phyloP scores from a whole-genome alignment of 2,329 filamentous ascomycete genomes.

The Arthroderma sp. region DNA sequence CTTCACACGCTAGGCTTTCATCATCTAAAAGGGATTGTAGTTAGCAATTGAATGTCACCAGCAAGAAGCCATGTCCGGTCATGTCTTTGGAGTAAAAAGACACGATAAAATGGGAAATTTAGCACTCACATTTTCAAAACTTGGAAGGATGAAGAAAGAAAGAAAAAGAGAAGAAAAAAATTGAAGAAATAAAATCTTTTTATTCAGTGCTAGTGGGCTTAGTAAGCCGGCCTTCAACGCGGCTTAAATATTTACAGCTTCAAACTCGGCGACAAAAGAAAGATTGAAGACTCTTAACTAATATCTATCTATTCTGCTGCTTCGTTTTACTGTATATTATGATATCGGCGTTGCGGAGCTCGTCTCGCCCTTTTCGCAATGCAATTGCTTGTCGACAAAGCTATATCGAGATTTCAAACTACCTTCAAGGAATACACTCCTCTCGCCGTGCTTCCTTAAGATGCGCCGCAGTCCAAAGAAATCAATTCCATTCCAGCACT shows the following conservation, averaged over 20 bases:
- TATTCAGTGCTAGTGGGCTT: neutral
- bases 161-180: constrained; percentile 30
- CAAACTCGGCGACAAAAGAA: too few relatives aligned
- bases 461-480: constrained; percentile 3
- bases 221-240: neutral
- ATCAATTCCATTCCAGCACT: constrained; percentile 3
- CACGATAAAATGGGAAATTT: constrained; percentile 10
- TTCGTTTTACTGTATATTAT: too few relatives aligned
- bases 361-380: constrained; percentile 1
- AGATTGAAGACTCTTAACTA: too few relatives aligned
- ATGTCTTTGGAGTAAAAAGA: neutral
- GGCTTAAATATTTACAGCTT: too few relatives aligned
- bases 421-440: constrained; percentile 16
- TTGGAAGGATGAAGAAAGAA: constrained; percentile 83
- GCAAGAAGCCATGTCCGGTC: neutral
- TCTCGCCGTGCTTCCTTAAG: neutral
- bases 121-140: constrained; percentile 86
- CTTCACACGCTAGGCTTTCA: constrained; percentile 97
- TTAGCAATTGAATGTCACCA: constrained; percentile 20
- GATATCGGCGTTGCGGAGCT: neutral
- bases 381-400: constrained; percentile 19
- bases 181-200: constrained; percentile 8
- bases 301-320: too few relatives aligned
- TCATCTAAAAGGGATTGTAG: constrained; percentile 55
- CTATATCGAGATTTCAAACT: constrained; percentile 28